phyloP scores from a whole-genome alignment of 345 rosid species.

The Mercurialis annua region DNA sequence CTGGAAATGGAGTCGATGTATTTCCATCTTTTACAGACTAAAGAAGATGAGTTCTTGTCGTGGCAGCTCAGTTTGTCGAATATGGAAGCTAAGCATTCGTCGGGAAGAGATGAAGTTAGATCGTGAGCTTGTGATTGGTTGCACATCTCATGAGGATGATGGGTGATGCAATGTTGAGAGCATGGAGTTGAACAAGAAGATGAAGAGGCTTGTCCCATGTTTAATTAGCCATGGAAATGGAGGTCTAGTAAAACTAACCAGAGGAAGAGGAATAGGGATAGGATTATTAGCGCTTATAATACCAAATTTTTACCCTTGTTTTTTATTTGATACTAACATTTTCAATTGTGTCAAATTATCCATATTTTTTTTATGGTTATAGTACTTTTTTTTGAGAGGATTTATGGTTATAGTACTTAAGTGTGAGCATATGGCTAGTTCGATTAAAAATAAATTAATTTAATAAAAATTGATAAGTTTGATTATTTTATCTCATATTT shows the following conservation, averaged over 20 bases:
- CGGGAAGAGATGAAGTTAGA: conserved; percentile 25
- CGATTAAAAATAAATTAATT: too few species aligned
- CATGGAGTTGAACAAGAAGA: conserved; percentile 1
- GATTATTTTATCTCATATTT: too few species aligned
- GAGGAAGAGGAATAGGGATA: neutral
- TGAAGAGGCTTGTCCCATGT: conserved; percentile 13
- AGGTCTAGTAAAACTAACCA: neutral
- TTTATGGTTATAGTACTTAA: too few species aligned
- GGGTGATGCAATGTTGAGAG: too few species aligned
- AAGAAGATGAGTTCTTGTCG: conserved; percentile 36
- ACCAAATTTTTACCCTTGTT: too few species aligned
- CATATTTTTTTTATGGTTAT: neutral
- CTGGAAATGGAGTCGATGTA: conserved; percentile 30
- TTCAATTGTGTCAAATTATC: neutral
- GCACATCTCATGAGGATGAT: neutral
- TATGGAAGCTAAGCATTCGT: conserved; percentile 31
- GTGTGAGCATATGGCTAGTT: too few species aligned
- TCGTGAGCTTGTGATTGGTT: conserved; percentile 2
- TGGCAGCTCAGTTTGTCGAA: conserved; percentile 21
- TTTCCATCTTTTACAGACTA: conserved; percentile 38
- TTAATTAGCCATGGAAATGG: neutral
- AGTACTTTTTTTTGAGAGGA: neutral
- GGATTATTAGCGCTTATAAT: too few species aligned
- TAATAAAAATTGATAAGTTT: too few species aligned
- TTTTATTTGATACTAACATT: too few species aligned